Evolutionary conservation across 2,329 filamentous ascomycete species (phyloP).

Genomic region (Mollisia scopiformis): DNA sequence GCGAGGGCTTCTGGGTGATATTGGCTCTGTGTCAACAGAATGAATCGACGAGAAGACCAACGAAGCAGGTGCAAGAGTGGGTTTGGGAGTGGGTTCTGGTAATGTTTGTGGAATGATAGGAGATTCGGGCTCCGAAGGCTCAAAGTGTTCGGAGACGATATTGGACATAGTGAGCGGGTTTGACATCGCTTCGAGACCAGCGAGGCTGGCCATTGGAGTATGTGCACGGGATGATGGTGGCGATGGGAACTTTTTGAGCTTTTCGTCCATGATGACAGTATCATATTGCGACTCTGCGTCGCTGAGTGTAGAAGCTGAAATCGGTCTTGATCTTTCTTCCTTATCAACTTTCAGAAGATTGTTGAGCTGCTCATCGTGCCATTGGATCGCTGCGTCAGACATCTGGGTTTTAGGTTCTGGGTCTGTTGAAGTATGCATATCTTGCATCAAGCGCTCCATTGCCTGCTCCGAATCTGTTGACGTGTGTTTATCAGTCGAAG

Average conservation of each 20-base stretch:
- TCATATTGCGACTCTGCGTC: slow-evolving; percentile 57
- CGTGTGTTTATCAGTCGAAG: slow-evolving; percentile 18
- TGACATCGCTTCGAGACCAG: slow-evolving; percentile 13
- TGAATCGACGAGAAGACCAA: slow-evolving; percentile 35
- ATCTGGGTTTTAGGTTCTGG: slow-evolving; percentile 23
- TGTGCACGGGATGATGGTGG: slow-evolving; percentile 48
- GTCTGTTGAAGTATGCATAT: slow-evolving; percentile 23
- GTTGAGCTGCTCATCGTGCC: slow-evolving; percentile 32
- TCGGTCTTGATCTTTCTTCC: slow-evolving; percentile 39
- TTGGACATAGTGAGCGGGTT: slow-evolving; percentile 38
- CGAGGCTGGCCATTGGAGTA: slow-evolving; percentile 29
- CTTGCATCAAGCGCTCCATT: slow-evolving; percentile 15
- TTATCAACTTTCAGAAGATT: slow-evolving; percentile 22
- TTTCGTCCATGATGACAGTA: slow-evolving; percentile 49
- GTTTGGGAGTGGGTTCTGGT: slow-evolving; percentile 9
- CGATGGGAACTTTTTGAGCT: slow-evolving; percentile 56
- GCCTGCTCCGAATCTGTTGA: slow-evolving; percentile 23
- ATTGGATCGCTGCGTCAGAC: slow-evolving; percentile 35
- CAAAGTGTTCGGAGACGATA: slow-evolving; percentile 40
- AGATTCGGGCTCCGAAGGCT: slow-evolving; percentile 31
- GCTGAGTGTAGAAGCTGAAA: slow-evolving; percentile 53
- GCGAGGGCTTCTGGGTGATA: slow-evolving; percentile 51
- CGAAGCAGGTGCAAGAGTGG: slow-evolving; percentile 36
- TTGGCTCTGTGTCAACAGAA: slow-evolving; percentile 34
- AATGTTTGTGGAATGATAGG: slow-evolving; percentile 7